Evolutionary conservation across 2,329 filamentous ascomycete genomes (phyloP), one percentile per base, ranked within the genome.

Genomic region (Xylogone sp.): DNA sequence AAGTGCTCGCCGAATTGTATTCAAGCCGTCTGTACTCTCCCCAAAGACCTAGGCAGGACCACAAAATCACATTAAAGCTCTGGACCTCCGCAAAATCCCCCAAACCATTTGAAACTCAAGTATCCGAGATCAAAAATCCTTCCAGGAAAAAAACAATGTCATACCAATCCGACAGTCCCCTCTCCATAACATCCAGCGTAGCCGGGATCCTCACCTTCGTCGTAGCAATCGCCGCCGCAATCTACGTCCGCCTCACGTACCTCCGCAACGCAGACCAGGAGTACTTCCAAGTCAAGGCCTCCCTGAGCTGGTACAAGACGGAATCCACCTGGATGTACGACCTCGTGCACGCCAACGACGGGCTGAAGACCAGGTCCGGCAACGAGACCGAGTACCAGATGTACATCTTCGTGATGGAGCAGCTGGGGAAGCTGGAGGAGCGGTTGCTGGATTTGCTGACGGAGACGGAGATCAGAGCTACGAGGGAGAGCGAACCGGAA

Each of bases 271-370:
- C 73, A 48, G 69, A 75, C 52, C 65, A 67, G 9, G 75, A 77
- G 59, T 76, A 75, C 51, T 73, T 76, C 53, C 69, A 69, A 31
- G 71, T 76, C 51, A 76, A 77, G 54, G 68, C 71, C 2, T 71
- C 69, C 3, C 63, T 77, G 6, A 71, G 67, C 7, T 77, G 74
- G 73, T 77, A 71, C 61, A 77, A 77, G 59, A 77, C 72, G 0
- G 74, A 77, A 60, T 73, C 71, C 2, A 63, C 67, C 5, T 77
- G 71, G 70, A 68, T 78, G 13, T 61, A 68, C 2, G 70, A 75
- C 48, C 69, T 77, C 1, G 61, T 75, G 27, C 60, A 60, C 18
- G 66, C 62, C 21, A 58, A 56, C 58, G 2, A 59, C 64, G 48
- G 55, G 63, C 4, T 20, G 42, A 34, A 50, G 42, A 22, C 22